A percentile compares a stretch with the other conserved stretches of the same genome.
Evolutionary conservation across 768 basidiomycete genomes (phyloP).

Genomic region (Suillus variegatus): DNA sequence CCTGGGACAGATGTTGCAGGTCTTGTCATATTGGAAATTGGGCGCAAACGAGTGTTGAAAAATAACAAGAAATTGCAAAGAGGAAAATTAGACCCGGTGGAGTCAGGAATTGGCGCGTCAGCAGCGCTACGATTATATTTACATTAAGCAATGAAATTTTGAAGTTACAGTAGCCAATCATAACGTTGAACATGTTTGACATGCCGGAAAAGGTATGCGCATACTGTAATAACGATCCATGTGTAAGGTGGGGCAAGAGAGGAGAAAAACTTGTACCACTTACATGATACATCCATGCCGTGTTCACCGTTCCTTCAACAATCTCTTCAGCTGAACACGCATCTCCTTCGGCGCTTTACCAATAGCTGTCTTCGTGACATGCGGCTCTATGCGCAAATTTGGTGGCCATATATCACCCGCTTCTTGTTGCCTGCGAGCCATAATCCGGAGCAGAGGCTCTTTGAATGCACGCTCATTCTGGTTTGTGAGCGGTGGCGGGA

Average conservation of each 20-base stretch:
- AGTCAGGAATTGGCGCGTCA: too few species aligned
- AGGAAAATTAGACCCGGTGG: too few species aligned
- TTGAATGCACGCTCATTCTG: constrained; percentile 28
- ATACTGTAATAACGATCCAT: background rate
- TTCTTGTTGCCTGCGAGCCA: constrained; percentile 40
- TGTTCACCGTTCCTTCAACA: constrained; percentile 37
- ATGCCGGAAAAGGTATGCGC: too few species aligned
- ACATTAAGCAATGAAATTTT: too few species aligned
- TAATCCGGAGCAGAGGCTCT: constrained; percentile 41
- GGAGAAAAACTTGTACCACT: background rate
- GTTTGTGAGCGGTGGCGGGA: constrained; percentile 35
- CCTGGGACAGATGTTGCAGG: too few species aligned
- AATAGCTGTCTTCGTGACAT: constrained; percentile 40
- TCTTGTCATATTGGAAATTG: too few species aligned
- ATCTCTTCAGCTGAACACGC: constrained; percentile 39
- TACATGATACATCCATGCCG: background rate
- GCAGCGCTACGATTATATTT: too few species aligned
- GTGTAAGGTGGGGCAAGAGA: background rate
- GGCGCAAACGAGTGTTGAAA: too few species aligned
- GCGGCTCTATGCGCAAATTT: constrained; percentile 53
- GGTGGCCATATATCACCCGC: constrained; percentile 43
- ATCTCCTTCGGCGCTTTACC: constrained; percentile 40
- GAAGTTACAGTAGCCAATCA: too few species aligned
- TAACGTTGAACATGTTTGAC: too few species aligned
- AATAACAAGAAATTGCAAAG: too few species aligned